Evolutionary conservation across 257 asterid genomes (phyloP).

Genomic region (Datura wrightii): DNA sequence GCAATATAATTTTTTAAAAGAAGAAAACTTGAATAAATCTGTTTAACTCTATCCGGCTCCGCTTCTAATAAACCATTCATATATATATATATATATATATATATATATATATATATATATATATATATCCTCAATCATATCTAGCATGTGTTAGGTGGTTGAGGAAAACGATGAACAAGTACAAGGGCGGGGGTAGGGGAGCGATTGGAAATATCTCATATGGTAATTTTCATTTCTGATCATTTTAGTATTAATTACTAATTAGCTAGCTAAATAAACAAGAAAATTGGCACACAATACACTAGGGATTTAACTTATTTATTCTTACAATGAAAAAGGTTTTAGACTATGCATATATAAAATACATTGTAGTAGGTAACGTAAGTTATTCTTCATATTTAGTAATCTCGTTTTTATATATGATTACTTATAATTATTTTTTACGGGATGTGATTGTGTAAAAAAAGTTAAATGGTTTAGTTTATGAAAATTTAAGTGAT

Average conservation of each 20-base stretch:
- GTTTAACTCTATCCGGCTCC: no score
- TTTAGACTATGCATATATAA: not conserved
- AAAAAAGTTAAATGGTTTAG: not conserved
- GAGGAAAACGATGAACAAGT: not conserved
- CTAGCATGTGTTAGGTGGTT: not conserved
- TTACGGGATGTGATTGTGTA: not conserved
- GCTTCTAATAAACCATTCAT: no score
- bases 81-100: no score
- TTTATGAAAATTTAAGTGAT: not conserved
- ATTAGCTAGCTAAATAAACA: not conserved
- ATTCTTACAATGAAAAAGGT: not conserved
- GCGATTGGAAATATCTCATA: not conserved
- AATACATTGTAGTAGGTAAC: not conserved
- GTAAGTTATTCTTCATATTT: not conserved
- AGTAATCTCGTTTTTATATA: not conserved
- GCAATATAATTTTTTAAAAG: no score
- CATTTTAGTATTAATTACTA: not conserved
- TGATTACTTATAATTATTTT: not conserved
- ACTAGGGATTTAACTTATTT: no score
- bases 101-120: no score
- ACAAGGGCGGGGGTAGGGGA: not conserved
- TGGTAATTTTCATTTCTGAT: not conserved
- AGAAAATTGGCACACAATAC: not conserved
- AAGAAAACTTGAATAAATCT: no score
- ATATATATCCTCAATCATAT: not conserved